These are phyloP conservation scores for Conoideocrella luteorostrata DNA, from an alignment of 2,329 filamentous ascomycete genomes.

Conservation along the genomic window DNA sequence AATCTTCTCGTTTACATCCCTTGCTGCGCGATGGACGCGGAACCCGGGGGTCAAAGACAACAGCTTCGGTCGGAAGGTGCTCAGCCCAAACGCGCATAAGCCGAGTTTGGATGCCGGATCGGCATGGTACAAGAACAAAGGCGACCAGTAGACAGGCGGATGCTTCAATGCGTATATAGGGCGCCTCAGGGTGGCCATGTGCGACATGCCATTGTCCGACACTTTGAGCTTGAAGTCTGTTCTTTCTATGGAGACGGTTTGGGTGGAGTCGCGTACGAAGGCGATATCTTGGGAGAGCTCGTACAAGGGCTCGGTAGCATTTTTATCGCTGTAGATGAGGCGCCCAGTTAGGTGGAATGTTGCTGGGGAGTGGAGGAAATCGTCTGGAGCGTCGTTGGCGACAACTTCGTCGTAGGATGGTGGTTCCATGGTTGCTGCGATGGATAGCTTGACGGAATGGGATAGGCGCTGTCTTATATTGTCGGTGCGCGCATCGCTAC, in stretches of 20 bases:
- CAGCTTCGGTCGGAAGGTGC: constrained; percentile 16
- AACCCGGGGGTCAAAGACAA: constrained; percentile 19
- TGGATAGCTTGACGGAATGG: no score
- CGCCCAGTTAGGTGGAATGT: constrained; percentile 27
- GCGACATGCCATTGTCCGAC: constrained; percentile 10
- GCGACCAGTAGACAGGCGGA: constrained; percentile 18
- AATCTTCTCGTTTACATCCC: constrained; percentile 17
- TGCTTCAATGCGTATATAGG: constrained; percentile 30
- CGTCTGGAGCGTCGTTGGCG: constrained; percentile 6
- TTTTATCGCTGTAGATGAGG: constrained; percentile 26
- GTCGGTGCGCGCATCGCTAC: no score
- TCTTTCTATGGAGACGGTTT: constrained; percentile 23
- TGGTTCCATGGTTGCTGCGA: constrained; percentile 6
- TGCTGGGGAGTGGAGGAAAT: constrained; percentile 21
- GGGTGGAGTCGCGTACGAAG: constrained; percentile 25
- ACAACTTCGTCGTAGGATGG: constrained; percentile 18
- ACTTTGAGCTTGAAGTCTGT: constrained; percentile 23
- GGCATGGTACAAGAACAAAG: constrained; percentile 26
- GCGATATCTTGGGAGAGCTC: constrained; percentile 29
- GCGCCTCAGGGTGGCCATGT: constrained; percentile 20
- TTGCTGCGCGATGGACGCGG: constrained; percentile 23
- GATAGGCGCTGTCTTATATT: no score
- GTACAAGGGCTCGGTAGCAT: constrained; percentile 24
- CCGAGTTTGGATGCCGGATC: constrained; percentile 23
- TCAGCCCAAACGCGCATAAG: constrained; percentile 23